Conservation (phyloP, 371 early-diverging fungal genomes). For the Chytridiales sp. region DNA sequence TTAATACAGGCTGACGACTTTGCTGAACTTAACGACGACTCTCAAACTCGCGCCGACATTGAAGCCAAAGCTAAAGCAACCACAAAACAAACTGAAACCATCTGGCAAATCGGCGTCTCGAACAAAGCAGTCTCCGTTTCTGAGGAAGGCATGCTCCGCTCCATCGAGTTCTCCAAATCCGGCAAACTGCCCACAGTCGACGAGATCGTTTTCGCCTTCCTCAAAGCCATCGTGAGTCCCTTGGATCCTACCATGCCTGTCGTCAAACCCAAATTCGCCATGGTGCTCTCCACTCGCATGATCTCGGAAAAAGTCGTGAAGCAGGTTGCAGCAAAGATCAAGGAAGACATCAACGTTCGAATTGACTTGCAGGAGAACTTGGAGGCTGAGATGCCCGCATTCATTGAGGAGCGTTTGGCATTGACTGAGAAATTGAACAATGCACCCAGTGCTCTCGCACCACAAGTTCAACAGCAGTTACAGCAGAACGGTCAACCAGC, state of each 20-base stretch:
- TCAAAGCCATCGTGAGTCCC: conserved; percentile 35
- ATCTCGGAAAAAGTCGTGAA: conserved; percentile 21
- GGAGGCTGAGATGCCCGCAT: conserved; percentile 26
- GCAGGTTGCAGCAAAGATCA: conserved; percentile 16
- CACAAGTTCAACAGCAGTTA: conserved; percentile 14
- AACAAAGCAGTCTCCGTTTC: conserved; percentile 37
- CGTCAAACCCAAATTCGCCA: conserved; percentile 23
- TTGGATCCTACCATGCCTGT: not conserved
- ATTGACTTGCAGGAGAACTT: conserved; percentile 29
- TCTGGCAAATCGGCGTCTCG: conserved; percentile 43
- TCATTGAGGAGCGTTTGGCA: conserved; percentile 18
- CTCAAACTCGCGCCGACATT: no score
- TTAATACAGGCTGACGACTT: no score
- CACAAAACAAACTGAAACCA: no score
- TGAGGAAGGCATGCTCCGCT: conserved; percentile 41
- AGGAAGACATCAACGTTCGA: conserved; percentile 17
- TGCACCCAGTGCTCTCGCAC: conserved; percentile 19
- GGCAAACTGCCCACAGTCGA: conserved; percentile 24
- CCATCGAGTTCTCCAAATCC: conserved; percentile 31
- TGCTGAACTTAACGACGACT: no score
- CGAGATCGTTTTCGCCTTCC: conserved; percentile 30
- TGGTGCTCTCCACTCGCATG: conserved; percentile 34
- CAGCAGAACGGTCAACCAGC: not conserved
- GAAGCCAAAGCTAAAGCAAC: no score
- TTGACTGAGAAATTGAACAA: conserved; percentile 22